phyloP scores from a whole-genome alignment of 2,329 filamentous ascomycete species.

The Aspergillus aculeatus region DNA sequence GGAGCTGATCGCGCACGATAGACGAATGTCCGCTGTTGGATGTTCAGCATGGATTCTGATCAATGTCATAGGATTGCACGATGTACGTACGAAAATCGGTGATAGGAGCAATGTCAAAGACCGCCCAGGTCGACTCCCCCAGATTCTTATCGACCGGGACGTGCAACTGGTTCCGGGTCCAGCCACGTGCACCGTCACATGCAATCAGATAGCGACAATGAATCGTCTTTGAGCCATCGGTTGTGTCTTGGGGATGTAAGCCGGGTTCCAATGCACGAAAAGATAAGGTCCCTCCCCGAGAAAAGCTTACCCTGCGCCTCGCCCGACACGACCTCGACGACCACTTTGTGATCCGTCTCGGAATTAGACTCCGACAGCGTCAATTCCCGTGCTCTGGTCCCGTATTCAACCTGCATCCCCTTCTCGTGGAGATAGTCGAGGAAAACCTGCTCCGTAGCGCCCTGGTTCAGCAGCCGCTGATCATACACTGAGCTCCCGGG shows the following conservation, averaged over 20 bases:
- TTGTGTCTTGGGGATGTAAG: background rate
- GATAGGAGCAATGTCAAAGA: conserved; percentile 53
- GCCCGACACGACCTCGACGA: background rate
- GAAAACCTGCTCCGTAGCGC: conserved; percentile 13
- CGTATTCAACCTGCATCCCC: conserved; percentile 9
- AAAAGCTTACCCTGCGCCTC: background rate
- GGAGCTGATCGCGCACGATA: conserved; percentile 15
- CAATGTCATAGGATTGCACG: too few relatives aligned
- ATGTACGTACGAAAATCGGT: conserved; percentile 32
- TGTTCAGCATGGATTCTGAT: too few relatives aligned
- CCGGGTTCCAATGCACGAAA: background rate
- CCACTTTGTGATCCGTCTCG: conserved; percentile 3
- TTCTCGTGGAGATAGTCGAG: conserved; percentile 10
- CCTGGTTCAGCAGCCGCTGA: conserved; percentile 18
- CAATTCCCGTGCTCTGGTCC: conserved; percentile 8
- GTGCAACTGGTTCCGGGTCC: conserved; percentile 60
- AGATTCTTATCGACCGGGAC: conserved; percentile 57
- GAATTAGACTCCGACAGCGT: background rate
- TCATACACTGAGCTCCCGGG: conserved; percentile 7
- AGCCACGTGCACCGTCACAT: conserved; percentile 67
- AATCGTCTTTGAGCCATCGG: conserved; percentile 34
- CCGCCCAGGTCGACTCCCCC: conserved; percentile 47
- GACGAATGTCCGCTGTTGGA: conserved; percentile 18
- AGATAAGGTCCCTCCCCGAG: background rate
- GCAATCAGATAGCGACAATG: conserved; percentile 65